Evolutionary conservation across 495 filamentous ascomycete species (phyloP).

Genomic region (Lindgomyces ingoldianus): DNA sequence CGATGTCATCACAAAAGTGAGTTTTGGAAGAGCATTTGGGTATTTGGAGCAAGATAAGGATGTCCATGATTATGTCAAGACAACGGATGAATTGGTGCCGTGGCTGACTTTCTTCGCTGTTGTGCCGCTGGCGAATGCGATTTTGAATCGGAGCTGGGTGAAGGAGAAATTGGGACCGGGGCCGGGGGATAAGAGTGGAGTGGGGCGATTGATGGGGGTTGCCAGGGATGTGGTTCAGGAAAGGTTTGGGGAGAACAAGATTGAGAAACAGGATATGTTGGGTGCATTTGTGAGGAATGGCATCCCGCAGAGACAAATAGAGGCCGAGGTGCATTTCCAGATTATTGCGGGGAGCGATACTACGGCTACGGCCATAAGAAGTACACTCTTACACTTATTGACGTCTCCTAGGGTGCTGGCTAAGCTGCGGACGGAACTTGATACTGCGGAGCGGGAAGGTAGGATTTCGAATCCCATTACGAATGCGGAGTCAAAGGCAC

Average conservation of each 20-base stretch:
- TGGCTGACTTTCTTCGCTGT: background rate
- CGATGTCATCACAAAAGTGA: constrained; percentile 50
- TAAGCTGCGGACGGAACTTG: constrained; percentile 23
- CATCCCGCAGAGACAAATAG: constrained; percentile 36
- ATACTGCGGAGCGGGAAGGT: constrained; percentile 8
- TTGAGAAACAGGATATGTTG: constrained; percentile 37
- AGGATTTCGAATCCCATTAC: constrained; percentile 19
- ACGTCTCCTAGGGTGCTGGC: background rate
- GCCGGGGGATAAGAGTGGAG: constrained; percentile 37
- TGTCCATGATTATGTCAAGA: constrained; percentile 51
- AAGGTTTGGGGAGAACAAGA: constrained; percentile 42
- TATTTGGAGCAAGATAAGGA: constrained; percentile 50
- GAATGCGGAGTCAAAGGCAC: constrained; percentile 9
- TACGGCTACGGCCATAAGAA: background rate
- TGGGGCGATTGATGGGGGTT: constrained; percentile 35
- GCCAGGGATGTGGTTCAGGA: constrained; percentile 41
- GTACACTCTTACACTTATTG: constrained; percentile 5
- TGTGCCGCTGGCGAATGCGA: constrained; percentile 3
- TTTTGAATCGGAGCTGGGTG: constrained; percentile 14
- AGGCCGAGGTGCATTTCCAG: constrained; percentile 13
- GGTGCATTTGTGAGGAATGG: constrained; percentile 45
- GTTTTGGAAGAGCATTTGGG: constrained; percentile 48
- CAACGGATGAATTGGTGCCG: constrained; percentile 37
- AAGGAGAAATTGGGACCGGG: constrained; percentile 17
- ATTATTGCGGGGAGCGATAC: constrained; percentile 20